A percentile compares a stretch with the other conserved stretches of the same genome.
Evolutionary conservation across 495 filamentous ascomycete species (phyloP).

Genomic region (Aspergillus campestris): DNA sequence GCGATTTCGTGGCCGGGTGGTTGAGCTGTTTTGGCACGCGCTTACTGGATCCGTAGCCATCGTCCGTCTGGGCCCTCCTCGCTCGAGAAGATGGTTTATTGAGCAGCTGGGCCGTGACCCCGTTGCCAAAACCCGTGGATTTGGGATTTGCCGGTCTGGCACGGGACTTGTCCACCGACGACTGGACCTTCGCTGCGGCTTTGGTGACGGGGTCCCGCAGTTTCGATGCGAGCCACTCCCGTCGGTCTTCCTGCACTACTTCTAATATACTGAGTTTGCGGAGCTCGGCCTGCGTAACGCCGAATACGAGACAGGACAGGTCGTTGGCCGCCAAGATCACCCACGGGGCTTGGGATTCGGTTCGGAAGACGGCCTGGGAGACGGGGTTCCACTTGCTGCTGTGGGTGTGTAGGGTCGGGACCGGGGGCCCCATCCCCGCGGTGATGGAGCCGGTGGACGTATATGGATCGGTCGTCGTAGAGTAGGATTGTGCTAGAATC

Average conservation of each 20-base stretch:
- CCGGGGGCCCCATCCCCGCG: conserved; percentile 31
- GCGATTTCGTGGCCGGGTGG: conserved; percentile 64
- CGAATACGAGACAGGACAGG: conserved; percentile 90
- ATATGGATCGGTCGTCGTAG: conserved; percentile 41
- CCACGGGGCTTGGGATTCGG: conserved; percentile 79
- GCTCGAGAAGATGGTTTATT: conserved; percentile 79
- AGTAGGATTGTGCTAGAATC: conserved; percentile 76
- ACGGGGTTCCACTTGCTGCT: conserved; percentile 83
- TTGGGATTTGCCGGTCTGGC: conserved; percentile 33
- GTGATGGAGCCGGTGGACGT: conserved; percentile 33
- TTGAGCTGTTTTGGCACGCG: conserved; percentile 41
- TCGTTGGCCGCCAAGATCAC: conserved; percentile 97
- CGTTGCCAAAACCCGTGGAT: conserved; percentile 58
- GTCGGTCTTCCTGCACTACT: conserved; percentile 78
- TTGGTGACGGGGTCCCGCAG: conserved; percentile 53
- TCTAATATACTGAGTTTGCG: conserved; percentile 92
- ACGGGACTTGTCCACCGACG: conserved; percentile 28
- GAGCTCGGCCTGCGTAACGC: conserved; percentile 88
- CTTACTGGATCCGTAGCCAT: conserved; percentile 61
- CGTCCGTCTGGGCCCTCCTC: conserved; percentile 62
- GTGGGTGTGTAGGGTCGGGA: conserved; percentile 63
- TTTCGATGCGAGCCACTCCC: conserved; percentile 86
- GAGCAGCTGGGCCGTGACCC: conserved; percentile 76
- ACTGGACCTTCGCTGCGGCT: conserved; percentile 31
- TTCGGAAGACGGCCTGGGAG: conserved; percentile 94